These are phyloP conservation scores for Xylariaceae sp. DNA, from an alignment of 2,329 filamentous ascomycete genomes.

Conservation along the genomic window DNA sequence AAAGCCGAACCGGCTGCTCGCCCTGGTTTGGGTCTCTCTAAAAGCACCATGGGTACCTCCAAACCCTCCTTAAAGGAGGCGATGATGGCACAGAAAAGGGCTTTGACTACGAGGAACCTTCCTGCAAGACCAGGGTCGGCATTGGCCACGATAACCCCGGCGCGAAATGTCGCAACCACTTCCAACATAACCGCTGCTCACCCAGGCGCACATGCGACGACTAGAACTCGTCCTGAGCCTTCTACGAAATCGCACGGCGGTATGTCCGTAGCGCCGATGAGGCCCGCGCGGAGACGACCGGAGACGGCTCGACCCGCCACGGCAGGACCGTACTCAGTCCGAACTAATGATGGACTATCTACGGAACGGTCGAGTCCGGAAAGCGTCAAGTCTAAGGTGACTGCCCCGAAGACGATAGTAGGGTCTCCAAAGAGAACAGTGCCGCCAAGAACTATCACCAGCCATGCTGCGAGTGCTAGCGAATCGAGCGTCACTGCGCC, in stretches of 20 bases:
- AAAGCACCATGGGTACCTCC: conserved; percentile 52
- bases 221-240: conserved; percentile 39
- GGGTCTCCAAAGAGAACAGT: conserved; percentile 49
- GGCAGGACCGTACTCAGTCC: conserved; percentile 59
- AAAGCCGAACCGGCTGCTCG: conserved; percentile 47
- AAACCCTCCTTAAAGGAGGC: conserved; percentile 72
- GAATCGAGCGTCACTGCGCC: conserved; percentile 46
- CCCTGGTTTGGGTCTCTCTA: conserved; percentile 56
- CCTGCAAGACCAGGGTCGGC: conserved; percentile 56
- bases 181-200: conserved; percentile 34
- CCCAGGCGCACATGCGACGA: conserved; percentile 31
- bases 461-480: conserved; percentile 45
- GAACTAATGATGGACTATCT: conserved; percentile 43
- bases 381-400: conserved; percentile 40
- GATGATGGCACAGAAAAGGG: conserved; percentile 76
- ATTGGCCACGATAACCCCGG: conserved; percentile 56
- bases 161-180: conserved; percentile 37
- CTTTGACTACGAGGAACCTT: conserved; percentile 46
- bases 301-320: conserved; percentile 58
- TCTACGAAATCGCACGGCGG: conserved; percentile 47
- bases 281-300: conserved; percentile 52
- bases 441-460: conserved; percentile 42
- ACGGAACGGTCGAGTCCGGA: conserved; percentile 44
- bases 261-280: conserved; percentile 59
- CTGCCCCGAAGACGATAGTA: conserved; percentile 46